Conservation (phyloP, 345 rosid genomes). For the Corchorus olitorius region DNA sequence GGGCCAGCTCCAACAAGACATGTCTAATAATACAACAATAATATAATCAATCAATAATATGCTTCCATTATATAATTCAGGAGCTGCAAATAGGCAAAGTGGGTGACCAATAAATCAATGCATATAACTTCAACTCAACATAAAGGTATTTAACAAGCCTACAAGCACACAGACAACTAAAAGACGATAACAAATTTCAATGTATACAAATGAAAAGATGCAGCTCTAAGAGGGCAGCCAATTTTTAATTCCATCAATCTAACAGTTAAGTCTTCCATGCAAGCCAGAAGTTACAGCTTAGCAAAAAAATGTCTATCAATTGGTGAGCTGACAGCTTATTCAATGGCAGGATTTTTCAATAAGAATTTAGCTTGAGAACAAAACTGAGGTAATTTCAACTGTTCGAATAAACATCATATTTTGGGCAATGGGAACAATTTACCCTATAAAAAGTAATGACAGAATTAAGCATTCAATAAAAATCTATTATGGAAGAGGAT, state of each 20-base stretch:
- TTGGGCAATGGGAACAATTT: not conserved
- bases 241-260: not conserved
- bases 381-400: not conserved
- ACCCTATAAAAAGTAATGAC: not conserved
- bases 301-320: not conserved
- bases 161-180: conserved; percentile 4
- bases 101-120: conserved; percentile 10
- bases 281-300: not conserved
- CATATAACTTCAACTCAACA: not conserved
- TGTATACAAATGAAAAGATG: not conserved
- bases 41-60: conserved; percentile 16
- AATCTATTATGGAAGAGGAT: not conserved
- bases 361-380: not conserved
- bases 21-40: conserved; percentile 49
- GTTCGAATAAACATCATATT: not conserved
- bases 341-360: not conserved
- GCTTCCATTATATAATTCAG: not conserved
- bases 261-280: not conserved
- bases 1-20: conserved; percentile 99
- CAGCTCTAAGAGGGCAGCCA: not conserved
- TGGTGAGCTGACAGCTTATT: not conserved
- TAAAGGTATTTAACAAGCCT: not conserved
- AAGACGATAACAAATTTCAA: not conserved
- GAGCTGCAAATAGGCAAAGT: not conserved
- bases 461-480: not conserved